phyloP scores from a whole-genome alignment of 305 asterid species.

The Caryopteris hybrid region DNA sequence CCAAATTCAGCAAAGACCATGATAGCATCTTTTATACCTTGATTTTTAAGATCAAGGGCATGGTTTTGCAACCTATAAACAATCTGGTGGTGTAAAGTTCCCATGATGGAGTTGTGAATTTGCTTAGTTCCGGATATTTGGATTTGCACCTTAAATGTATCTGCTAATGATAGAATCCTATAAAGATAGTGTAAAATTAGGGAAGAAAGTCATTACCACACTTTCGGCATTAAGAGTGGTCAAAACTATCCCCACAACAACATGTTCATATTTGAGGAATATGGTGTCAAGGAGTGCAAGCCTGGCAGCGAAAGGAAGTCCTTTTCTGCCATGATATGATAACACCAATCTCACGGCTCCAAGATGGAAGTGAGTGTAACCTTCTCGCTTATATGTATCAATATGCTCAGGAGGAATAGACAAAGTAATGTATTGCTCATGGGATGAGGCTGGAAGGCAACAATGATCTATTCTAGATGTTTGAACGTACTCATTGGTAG shows the following conservation, averaged over 20 bases:
- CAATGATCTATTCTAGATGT: too few species aligned
- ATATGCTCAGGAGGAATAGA: too few species aligned
- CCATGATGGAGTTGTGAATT: background rate
- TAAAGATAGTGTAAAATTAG: background rate
- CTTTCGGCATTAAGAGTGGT: background rate
- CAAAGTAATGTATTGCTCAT: too few species aligned
- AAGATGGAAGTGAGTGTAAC: background rate
- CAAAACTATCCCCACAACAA: background rate
- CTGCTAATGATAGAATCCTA: background rate
- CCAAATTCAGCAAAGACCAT: background rate
- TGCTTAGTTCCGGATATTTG: background rate
- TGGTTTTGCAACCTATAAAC: background rate
- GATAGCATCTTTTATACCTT: background rate
- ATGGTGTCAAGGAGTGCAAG: background rate
- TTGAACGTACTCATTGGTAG: too few species aligned
- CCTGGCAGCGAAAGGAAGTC: background rate
- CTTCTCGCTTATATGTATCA: background rate
- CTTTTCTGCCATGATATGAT: background rate
- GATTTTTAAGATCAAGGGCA: background rate
- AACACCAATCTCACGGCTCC: background rate
- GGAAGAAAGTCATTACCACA: background rate
- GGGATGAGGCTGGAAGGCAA: too few species aligned
- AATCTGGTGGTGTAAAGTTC: background rate
- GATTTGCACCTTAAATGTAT: background rate
- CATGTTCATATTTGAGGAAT: background rate